These are phyloP conservation scores for Metschnikowia gelsemii DNA, from an alignment of 805 yeast genomes.

Conservation along the genomic window DNA sequence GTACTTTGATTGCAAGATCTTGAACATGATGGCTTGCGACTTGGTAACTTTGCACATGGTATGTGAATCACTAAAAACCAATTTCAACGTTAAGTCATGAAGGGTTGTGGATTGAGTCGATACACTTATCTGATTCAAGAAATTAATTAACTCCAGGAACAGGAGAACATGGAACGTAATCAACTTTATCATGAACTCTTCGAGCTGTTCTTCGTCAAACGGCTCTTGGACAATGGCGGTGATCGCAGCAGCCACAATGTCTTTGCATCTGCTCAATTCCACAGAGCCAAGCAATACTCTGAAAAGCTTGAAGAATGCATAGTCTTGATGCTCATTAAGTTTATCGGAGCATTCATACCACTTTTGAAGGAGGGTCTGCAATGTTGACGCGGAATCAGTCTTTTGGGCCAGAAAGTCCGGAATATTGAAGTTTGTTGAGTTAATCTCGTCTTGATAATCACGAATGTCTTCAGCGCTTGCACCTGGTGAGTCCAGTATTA, in stretches of 20 bases:
- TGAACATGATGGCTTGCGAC: slow-evolving; percentile 17
- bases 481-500: slow-evolving; percentile 11
- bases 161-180: slow-evolving; percentile 20
- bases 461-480: slow-evolving; percentile 3
- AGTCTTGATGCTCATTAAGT: slow-evolving; percentile 16
- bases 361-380: background rate
- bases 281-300: slow-evolving; percentile 1
- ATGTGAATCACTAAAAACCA: background rate
- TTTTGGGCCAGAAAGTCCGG: background rate
- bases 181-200: slow-evolving; percentile 18
- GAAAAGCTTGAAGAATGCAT: slow-evolving; percentile 19
- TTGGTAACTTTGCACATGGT: slow-evolving; percentile 8
- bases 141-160: slow-evolving; percentile 16
- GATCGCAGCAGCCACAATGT: background rate
- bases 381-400: background rate
- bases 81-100: background rate
- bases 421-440: background rate
- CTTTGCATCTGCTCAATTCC: background rate
- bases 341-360: background rate
- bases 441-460: slow-evolving; percentile 2
- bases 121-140: slow-evolving; percentile 5
- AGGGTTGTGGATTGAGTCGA: background rate
- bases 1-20: slow-evolving; percentile 17
- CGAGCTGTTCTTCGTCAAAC: background rate
- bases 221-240: background rate